Conservation (phyloP, 2,329 filamentous ascomycete species). For the Colletotrichum musae region DNA sequence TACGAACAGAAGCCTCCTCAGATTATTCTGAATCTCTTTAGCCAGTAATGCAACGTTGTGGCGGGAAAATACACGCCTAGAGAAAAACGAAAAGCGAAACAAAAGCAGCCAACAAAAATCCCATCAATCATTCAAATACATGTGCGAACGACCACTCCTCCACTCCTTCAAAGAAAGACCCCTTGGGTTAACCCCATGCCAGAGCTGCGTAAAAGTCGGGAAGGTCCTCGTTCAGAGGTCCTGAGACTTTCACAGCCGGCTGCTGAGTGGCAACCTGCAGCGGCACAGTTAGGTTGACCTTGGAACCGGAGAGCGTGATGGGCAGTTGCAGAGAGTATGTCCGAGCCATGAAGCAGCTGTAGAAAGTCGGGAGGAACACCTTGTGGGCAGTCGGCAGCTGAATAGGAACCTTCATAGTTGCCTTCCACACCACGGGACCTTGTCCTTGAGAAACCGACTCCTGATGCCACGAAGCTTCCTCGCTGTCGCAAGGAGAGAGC, state of each 20-base stretch:
- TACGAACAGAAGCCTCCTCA: too few relatives aligned
- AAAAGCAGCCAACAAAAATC: too few relatives aligned
- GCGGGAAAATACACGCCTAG: too few relatives aligned
- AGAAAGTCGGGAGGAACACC: conserved; percentile 69
- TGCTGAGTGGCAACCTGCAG: conserved; percentile 65
- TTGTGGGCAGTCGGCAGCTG: conserved; percentile 62
- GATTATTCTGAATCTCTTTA: too few relatives aligned
- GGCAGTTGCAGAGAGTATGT: conserved; percentile 65
- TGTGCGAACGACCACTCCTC: too few relatives aligned
- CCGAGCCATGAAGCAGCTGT: conserved; percentile 70
- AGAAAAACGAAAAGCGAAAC: too few relatives aligned
- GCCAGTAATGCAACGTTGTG: too few relatives aligned
- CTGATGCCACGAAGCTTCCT: conserved; percentile 58
- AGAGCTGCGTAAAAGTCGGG: conserved; percentile 31
- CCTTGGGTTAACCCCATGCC: background rate
- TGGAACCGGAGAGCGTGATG: conserved; percentile 59
- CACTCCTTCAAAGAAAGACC: too few relatives aligned
- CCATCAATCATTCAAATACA: too few relatives aligned
- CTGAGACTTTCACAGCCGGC: conserved; percentile 44
- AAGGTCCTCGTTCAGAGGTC: conserved; percentile 8
- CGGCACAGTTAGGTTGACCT: conserved; percentile 63
- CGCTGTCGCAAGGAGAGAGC: conserved; percentile 54
- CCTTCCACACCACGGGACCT: conserved; percentile 19
- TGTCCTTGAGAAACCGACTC: conserved; percentile 47
- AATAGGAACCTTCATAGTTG: conserved; percentile 61